Conservation (phyloP, 495 filamentous ascomycete species). For the Daldinia vernicosa region DNA sequence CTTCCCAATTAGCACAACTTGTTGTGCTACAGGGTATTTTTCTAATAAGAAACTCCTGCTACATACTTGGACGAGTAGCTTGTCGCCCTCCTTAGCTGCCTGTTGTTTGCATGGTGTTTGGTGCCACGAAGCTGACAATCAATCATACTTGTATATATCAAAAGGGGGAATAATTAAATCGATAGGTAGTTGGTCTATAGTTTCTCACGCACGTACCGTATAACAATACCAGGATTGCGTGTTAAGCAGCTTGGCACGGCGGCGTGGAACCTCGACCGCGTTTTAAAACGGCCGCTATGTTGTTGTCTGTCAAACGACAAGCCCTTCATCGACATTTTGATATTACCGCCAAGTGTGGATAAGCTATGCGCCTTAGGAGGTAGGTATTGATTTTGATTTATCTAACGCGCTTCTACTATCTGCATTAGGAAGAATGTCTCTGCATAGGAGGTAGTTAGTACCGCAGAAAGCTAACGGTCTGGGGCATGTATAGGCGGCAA, state of each 20-base stretch:
- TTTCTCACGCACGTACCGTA: neutral
- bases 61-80: no score
- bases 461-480: slow-evolving; percentile 20
- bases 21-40: no score
- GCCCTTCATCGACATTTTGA: neutral
- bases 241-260: neutral
- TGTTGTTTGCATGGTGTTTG: neutral
- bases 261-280: slow-evolving; percentile 20
- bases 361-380: neutral
- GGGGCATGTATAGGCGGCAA: slow-evolving; percentile 23
- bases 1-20: no score
- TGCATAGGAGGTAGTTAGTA: no score
- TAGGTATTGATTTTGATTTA: neutral
- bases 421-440: slow-evolving; percentile 15
- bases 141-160: no score
- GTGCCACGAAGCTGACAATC: neutral
- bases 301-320: slow-evolving; percentile 14
- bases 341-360: neutral
- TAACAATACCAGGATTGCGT: neutral
- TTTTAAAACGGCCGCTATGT: slow-evolving; percentile 13
- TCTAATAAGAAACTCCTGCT: no score
- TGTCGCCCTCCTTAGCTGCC: neutral
- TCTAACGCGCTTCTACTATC: slow-evolving; percentile 29
- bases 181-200: no score
- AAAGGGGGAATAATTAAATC: no score